These are phyloP conservation scores for Osmanthus fragrans DNA, from an alignment of 257 asterid species.

Conservation along the genomic window DNA sequence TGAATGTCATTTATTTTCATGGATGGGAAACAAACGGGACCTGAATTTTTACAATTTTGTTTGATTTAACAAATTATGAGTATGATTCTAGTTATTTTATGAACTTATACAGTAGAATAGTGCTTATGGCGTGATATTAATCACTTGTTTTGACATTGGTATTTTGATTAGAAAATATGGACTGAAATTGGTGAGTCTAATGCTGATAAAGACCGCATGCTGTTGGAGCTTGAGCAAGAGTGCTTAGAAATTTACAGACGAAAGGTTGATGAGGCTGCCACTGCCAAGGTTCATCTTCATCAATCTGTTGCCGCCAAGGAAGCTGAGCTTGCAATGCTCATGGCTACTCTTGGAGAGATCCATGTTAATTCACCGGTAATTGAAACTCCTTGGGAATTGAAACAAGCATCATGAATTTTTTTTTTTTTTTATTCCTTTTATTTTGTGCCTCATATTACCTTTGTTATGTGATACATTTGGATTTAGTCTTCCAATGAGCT, in stretches of 20 bases:
- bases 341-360: slow-evolving; percentile 86
- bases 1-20: too few relatives aligned
- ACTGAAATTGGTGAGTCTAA: slow-evolving; percentile 85
- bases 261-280: slow-evolving; percentile 86
- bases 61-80: neutral
- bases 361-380: slow-evolving; percentile 61
- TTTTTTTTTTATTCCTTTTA: slow-evolving; percentile 1
- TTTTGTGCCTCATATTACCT: neutral
- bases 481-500: neutral
- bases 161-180: slow-evolving; percentile 75
- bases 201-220: slow-evolving; percentile 75
- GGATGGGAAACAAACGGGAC: too few relatives aligned
- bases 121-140: neutral
- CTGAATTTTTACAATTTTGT: neutral
- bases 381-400: slow-evolving; percentile 9
- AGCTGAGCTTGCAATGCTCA: slow-evolving; percentile 85
- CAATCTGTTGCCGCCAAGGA: slow-evolving; percentile 86
- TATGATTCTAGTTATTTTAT: neutral
- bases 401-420: slow-evolving; percentile 5
- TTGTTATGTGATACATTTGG: neutral
- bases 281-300: slow-evolving; percentile 72
- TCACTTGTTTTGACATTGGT: slow-evolving; percentile 17
- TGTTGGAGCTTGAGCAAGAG: slow-evolving; percentile 82
- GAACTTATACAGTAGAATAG: slow-evolving; percentile 10
- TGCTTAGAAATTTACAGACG: slow-evolving; percentile 80